A percentile compares a stretch with the other conserved stretches of the same genome.
Evolutionary conservation across 2,329 filamentous ascomycete species (phyloP).

Genomic region (Cercospora sojina): DNA sequence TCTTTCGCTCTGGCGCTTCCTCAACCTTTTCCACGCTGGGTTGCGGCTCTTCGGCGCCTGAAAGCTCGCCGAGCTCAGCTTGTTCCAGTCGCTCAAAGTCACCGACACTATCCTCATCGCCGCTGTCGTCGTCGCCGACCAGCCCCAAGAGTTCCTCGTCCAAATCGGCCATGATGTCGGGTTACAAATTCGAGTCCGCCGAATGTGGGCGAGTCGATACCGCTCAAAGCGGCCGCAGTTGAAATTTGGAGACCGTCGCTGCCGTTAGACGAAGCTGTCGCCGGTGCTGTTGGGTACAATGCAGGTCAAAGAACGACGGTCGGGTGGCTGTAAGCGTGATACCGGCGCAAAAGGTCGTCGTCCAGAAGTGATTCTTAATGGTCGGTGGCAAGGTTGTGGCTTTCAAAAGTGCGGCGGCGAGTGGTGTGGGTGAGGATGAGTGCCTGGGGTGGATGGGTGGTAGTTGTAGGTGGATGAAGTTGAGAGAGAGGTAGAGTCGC

Average conservation of each 20-base stretch:
- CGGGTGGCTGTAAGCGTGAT: not conserved
- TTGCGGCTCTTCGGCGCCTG: constrained; percentile 52
- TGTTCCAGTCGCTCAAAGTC: constrained; percentile 51
- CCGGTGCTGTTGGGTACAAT: not conserved
- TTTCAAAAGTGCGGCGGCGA: not conserved
- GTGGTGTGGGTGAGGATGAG: not conserved
- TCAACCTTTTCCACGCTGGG: constrained; percentile 41
- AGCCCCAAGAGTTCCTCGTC: constrained; percentile 93
- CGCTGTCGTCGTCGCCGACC: constrained; percentile 67
- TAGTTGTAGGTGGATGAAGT: not conserved
- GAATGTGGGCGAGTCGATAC: not conserved
- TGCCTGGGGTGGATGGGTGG: not conserved
- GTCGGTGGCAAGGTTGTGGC: not conserved
- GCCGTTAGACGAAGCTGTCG: not conserved
- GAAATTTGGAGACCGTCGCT: not conserved
- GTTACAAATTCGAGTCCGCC: not conserved
- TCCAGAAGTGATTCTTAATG: not conserved
- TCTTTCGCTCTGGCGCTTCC: constrained; percentile 37
- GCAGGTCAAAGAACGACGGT: not conserved
- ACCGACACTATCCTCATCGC: constrained; percentile 47
- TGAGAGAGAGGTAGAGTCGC: not conserved
- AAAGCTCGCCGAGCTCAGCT: constrained; percentile 50
- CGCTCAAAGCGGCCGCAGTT: not conserved
- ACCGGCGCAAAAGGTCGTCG: not conserved
- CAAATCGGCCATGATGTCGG: constrained; percentile 54